Evolutionary conservation across 1,284 basidiomycete species (phyloP).

Genomic region (Microstroma glucosiphilum): DNA sequence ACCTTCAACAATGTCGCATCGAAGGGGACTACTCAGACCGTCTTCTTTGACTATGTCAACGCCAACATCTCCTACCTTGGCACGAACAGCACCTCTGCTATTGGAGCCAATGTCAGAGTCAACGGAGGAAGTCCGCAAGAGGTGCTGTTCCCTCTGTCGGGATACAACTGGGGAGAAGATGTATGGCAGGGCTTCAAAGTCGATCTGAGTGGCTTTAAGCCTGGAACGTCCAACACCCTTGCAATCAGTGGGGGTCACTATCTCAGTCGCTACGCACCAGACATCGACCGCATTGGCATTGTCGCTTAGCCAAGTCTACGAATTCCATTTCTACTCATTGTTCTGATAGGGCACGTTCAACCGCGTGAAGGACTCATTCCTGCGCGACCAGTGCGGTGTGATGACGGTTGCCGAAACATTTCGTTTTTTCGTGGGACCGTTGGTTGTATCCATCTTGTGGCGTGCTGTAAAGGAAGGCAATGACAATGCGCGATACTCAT

Average conservation of each 20-base stretch:
- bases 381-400: too few species aligned
- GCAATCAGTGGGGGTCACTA: constrained; percentile 14
- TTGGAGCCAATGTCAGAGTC: constrained; percentile 20
- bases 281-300: constrained; percentile 25
- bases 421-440: too few species aligned
- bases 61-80: constrained; percentile 22
- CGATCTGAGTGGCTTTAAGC: constrained; percentile 22
- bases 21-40: neutral
- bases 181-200: constrained; percentile 25
- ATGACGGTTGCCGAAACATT: too few species aligned
- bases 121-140: constrained; percentile 22
- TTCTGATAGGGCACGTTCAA: too few species aligned
- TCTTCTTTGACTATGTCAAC: constrained; percentile 35
- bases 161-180: constrained; percentile 25
- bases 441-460: too few species aligned
- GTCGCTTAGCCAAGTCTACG: constrained; percentile 2
- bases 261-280: constrained; percentile 18
- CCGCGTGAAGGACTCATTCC: too few species aligned
- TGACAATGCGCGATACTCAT: too few species aligned
- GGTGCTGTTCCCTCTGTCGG: constrained; percentile 25
- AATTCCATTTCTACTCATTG: too few species aligned
- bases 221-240: constrained; percentile 19
- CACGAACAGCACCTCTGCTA: constrained; percentile 18
- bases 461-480: too few species aligned
- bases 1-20: constrained; percentile 3